These are phyloP conservation scores for Dovyalis caffra DNA, from an alignment of 345 rosid genomes.

Conservation along the genomic window DNA sequence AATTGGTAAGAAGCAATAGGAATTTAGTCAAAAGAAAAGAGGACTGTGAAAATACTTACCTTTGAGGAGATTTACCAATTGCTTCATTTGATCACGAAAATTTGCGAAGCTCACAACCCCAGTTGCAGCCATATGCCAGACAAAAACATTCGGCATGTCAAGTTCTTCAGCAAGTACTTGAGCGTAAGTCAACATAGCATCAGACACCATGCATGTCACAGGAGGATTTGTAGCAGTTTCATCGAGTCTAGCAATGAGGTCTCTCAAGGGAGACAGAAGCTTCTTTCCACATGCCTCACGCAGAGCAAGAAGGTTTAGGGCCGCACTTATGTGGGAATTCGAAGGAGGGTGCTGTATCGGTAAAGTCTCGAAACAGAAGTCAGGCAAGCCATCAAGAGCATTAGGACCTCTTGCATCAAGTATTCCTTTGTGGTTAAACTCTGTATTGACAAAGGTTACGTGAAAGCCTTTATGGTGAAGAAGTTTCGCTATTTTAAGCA, in stretches of 20 bases:
- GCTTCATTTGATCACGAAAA: slow-evolving; percentile 17
- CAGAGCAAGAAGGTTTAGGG: slow-evolving; percentile 9
- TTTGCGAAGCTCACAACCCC: slow-evolving; percentile 12
- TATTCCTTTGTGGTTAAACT: too few relatives aligned
- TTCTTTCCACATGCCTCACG: slow-evolving; percentile 4
- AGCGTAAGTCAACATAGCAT: slow-evolving; percentile 15
- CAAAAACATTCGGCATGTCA: slow-evolving; percentile 13
- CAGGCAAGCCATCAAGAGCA: slow-evolving; percentile 10
- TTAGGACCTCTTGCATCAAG: neutral
- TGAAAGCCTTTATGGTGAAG: too few relatives aligned
- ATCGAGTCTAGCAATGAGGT: slow-evolving; percentile 9
- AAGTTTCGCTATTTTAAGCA: too few relatives aligned
- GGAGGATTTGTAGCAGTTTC: slow-evolving; percentile 4
- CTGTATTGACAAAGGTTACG: too few relatives aligned
- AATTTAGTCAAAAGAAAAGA: too few relatives aligned
- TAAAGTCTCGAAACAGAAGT: slow-evolving; percentile 11
- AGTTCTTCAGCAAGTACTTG: slow-evolving; percentile 2
- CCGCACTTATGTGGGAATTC: slow-evolving; percentile 1
- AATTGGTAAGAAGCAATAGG: too few relatives aligned
- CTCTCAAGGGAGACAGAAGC: neutral
- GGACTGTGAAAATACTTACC: too few relatives aligned
- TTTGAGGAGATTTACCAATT: slow-evolving; percentile 2
- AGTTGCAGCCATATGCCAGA: slow-evolving; percentile 21
- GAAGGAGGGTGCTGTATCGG: slow-evolving; percentile 20
- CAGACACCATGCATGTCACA: slow-evolving; percentile 17